phyloP scores from a whole-genome alignment of 305 asterid genomes.

The Fraxinus sp. region DNA sequence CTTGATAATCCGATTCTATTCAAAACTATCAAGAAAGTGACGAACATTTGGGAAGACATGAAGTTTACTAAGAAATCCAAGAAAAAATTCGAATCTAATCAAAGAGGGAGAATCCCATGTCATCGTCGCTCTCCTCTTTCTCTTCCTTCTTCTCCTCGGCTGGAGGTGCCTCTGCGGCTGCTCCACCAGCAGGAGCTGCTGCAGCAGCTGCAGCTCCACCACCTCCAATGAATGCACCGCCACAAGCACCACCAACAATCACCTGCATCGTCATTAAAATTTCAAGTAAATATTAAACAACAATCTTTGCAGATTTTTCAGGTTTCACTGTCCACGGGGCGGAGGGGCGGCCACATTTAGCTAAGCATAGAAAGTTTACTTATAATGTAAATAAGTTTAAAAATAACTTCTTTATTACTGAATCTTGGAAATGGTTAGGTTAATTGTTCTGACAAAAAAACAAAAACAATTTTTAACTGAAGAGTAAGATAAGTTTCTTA shows the following conservation, averaged over 20 bases:
- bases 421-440: neutral
- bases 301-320: neutral
- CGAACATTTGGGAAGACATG: neutral
- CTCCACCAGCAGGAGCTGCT: conserved; percentile 54
- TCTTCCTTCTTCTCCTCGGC: conserved; percentile 60
- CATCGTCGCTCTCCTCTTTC: conserved; percentile 70
- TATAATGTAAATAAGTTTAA: too few species aligned
- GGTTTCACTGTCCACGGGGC: neutral
- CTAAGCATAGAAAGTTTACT: neutral
- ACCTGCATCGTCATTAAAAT: conserved; percentile 41
- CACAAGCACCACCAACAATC: conserved; percentile 48
- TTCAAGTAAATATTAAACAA: neutral
- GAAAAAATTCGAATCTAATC: conserved; percentile 33
- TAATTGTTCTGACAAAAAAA: neutral
- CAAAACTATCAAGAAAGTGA: conserved; percentile 9
- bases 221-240: conserved; percentile 40
- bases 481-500: neutral
- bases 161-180: conserved; percentile 52
- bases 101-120: conserved; percentile 66
- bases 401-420: neutral
- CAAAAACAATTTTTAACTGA: neutral
- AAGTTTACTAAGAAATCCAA: neutral
- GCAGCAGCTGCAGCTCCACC: conserved; percentile 48
- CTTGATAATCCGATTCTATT: neutral
- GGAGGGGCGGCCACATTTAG: neutral